These are phyloP conservation scores for Acer campestre DNA, from an alignment of 345 rosid species.

Conservation along the genomic window DNA sequence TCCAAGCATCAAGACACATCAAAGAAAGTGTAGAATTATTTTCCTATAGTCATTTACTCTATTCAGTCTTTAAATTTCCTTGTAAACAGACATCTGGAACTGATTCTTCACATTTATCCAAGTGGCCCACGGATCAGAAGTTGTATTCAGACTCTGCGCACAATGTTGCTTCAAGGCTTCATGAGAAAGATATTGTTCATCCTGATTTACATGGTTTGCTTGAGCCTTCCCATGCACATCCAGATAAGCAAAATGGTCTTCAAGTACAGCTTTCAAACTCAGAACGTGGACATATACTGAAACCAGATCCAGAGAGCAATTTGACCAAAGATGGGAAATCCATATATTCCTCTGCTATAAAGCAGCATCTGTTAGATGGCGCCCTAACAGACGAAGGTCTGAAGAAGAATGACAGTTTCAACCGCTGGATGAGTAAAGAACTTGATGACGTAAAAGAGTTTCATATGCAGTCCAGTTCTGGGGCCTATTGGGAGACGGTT, in stretches of 20 bases:
- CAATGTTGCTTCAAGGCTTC: constrained; percentile 36
- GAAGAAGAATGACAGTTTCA: constrained; percentile 91
- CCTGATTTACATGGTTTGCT: constrained; percentile 22
- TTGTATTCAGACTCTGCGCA: constrained; percentile 39
- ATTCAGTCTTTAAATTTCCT: constrained; percentile 11
- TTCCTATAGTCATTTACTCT: not conserved
- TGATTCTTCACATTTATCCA: constrained; percentile 26
- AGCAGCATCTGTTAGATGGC: constrained; percentile 50
- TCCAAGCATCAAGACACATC: not conserved
- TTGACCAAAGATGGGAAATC: constrained; percentile 51
- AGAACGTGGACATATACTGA: constrained; percentile 29
- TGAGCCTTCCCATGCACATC: constrained; percentile 24
- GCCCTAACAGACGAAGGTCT: constrained; percentile 58
- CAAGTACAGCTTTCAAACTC: constrained; percentile 30
- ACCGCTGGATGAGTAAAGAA: constrained; percentile 92
- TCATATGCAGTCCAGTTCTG: constrained; percentile 54
- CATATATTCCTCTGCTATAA: constrained; percentile 42
- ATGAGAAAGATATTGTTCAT: constrained; percentile 36
- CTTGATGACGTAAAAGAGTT: constrained; percentile 81
- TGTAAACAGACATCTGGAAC: constrained; percentile 35
- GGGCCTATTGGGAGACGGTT: constrained; percentile 63
- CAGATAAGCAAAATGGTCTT: constrained; percentile 25
- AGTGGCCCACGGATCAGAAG: constrained; percentile 41
- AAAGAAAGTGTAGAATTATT: not conserved
- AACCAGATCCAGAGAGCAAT: constrained; percentile 35